phyloP scores from a whole-genome alignment of 305 asterid species.

The Rubia tinctorum region DNA sequence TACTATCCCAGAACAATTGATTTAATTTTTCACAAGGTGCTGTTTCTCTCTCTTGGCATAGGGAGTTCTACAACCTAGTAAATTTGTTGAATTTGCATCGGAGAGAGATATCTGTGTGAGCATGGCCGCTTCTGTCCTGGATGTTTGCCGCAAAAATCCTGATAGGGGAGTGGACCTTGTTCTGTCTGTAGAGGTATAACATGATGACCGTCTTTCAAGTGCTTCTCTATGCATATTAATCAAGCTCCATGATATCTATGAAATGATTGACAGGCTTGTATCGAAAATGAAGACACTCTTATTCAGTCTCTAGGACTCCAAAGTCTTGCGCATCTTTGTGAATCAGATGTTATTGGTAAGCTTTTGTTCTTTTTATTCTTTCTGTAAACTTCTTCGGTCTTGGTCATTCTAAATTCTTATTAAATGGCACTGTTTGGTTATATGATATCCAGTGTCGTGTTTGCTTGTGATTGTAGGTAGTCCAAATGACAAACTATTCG shows the following conservation, averaged over 20 bases:
- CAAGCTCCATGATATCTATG: conserved; percentile 31
- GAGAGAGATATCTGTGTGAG: conserved; percentile 61
- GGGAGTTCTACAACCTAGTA: conserved; percentile 71
- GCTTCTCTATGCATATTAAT: conserved; percentile 25
- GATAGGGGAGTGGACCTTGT: conserved; percentile 99
- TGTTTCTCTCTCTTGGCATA: conserved; percentile 35
- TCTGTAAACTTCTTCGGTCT: not conserved
- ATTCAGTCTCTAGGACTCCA: conserved; percentile 88
- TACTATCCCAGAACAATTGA: not conserved
- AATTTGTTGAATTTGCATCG: conserved; percentile 44
- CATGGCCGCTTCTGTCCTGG: conserved; percentile 81
- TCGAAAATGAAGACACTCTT: conserved; percentile 69
- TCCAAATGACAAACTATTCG: not conserved
- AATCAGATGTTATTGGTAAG: conserved; percentile 95
- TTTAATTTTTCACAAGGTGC: not conserved
- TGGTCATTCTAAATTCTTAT: not conserved
- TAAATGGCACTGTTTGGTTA: not conserved
- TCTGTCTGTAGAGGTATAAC: conserved; percentile 81
- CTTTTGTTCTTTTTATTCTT: conserved; percentile 18
- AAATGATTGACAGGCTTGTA: conserved; percentile 65
- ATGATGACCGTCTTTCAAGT: conserved; percentile 21
- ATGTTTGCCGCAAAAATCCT: conserved; percentile 90
- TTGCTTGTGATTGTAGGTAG: not conserved
- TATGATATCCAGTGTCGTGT: not conserved
- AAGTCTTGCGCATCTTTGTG: conserved; percentile 95